Conservation (phyloP, 1,139 yeast species). For the Debaryomycetaceae sp. region DNA sequence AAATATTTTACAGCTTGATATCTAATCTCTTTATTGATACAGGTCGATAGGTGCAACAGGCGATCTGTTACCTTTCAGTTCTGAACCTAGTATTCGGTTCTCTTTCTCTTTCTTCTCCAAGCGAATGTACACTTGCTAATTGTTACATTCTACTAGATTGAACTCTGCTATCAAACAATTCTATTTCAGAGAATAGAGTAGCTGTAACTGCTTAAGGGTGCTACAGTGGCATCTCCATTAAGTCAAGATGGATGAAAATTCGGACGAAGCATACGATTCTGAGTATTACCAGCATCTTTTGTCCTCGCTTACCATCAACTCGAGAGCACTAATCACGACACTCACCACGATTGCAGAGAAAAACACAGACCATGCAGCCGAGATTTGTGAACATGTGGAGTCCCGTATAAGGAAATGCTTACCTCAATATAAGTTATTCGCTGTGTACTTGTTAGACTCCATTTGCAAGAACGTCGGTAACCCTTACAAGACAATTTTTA, state of each 20-base stretch:
- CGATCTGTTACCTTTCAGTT: not conserved
- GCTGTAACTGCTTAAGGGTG: not conserved
- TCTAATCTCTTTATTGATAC: not conserved
- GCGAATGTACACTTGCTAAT: not conserved
- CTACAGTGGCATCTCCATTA: not conserved
- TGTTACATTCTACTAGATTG: not conserved
- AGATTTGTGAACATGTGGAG: conserved; percentile 31
- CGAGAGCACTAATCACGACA: conserved; percentile 38
- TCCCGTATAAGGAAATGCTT: conserved; percentile 33
- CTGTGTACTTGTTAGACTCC: conserved; percentile 40
- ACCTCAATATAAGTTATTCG: conserved; percentile 38
- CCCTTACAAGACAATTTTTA: conserved; percentile 41
- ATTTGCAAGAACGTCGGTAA: conserved; percentile 43
- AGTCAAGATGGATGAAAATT: conserved; percentile 2
- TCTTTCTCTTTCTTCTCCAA: not conserved
- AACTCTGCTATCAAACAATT: not conserved
- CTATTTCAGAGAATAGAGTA: not conserved
- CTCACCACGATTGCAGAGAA: conserved; percentile 37
- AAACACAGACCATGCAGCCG: conserved; percentile 26
- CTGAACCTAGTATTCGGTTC: not conserved
- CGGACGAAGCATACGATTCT: conserved; percentile 21
- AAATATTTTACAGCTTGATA: not conserved
- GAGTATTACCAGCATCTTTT: conserved; percentile 31
- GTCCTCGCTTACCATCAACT: conserved; percentile 33
- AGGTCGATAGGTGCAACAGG: not conserved